Percentiles rank a stretch among this genome's conserved stretches.
phyloP scores from a whole-genome alignment of 495 filamentous ascomycete genomes.

The Talaromyces ruber region DNA sequence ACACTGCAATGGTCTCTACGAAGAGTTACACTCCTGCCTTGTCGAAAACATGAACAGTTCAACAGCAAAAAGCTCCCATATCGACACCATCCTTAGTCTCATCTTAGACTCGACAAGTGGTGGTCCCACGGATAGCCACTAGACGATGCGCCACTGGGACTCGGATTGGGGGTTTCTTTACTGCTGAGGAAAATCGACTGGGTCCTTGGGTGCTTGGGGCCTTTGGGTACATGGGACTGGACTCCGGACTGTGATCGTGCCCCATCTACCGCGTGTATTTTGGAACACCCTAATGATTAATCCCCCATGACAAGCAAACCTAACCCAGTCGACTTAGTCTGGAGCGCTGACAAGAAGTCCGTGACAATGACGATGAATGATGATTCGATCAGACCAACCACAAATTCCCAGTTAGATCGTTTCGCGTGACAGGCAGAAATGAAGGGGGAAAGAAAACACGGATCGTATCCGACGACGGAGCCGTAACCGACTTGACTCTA shows the following conservation, averaged over 20 bases:
- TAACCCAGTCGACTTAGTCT: neutral
- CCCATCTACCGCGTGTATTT: neutral
- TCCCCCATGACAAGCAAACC: slow-evolving; percentile 2
- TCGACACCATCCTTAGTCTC: neutral
- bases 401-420: neutral
- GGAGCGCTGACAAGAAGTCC: neutral
- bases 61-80: neutral
- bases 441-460: neutral
- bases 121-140: slow-evolving; percentile 1
- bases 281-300: neutral
- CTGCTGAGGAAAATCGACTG: neutral
- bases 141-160: neutral
- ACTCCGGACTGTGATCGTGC: neutral
- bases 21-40: too few species aligned
- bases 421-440: neutral
- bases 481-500: neutral
- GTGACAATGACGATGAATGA: neutral
- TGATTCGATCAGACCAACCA: neutral
- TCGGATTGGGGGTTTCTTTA: slow-evolving; percentile 1
- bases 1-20: neutral
- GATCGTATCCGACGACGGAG: neutral
- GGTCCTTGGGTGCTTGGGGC: neutral
- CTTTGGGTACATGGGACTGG: neutral
- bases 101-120: neutral
- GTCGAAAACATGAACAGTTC: too few species aligned